Conservation (phyloP, 225 moss, liverwort and hornwort genomes). For the Sphagnum tenellum region DNA sequence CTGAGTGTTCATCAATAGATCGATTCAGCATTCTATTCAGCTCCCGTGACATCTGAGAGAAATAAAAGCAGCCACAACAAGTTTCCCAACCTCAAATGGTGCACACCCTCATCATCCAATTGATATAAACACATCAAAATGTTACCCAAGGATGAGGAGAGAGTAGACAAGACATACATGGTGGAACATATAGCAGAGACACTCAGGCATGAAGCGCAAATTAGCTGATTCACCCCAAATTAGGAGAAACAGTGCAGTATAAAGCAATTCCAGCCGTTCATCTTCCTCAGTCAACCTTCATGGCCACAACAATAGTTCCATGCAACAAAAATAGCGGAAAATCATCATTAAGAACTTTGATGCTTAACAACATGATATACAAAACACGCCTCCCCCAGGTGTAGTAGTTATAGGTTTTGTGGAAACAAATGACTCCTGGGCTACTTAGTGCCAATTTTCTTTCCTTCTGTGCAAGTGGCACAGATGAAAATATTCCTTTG, state of each 20-base stretch:
- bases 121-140: too few species aligned
- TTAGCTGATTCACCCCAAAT: slow-evolving; percentile 99
- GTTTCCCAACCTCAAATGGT: not conserved
- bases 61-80: not conserved
- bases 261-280: slow-evolving; percentile 76
- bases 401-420: too few species aligned
- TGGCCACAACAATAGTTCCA: too few species aligned
- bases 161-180: slow-evolving; percentile 34
- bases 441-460: too few species aligned
- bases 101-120: too few species aligned
- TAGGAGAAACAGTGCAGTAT: slow-evolving; percentile 75
- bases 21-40: slow-evolving; percentile 59
- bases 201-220: slow-evolving; percentile 98
- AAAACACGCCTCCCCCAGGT: too few species aligned
- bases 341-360: not conserved
- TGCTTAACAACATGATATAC: too few species aligned
- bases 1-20: slow-evolving; percentile 24
- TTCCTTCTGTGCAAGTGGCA: too few species aligned
- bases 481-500: too few species aligned
- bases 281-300: slow-evolving; percentile 59
- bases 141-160: not conserved
- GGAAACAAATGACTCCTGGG: too few species aligned
- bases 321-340: slow-evolving; percentile 6
- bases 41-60: slow-evolving; percentile 68
- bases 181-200: slow-evolving; percentile 92